Evolutionary conservation across 2,329 filamentous ascomycete genomes (phyloP).

Genomic region (Neospermospora avenae): DNA sequence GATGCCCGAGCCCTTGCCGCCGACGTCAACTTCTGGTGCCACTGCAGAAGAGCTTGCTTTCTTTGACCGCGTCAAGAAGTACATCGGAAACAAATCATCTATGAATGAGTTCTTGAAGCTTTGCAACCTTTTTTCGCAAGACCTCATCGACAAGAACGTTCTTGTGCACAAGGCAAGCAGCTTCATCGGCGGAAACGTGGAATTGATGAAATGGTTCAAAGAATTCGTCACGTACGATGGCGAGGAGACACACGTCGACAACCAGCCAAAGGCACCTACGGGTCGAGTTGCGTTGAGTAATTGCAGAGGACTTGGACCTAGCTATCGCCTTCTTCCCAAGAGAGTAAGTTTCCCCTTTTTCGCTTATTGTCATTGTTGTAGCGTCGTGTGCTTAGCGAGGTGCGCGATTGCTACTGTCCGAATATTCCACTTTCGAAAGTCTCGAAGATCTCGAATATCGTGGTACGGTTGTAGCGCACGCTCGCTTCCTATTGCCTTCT

Average conservation of each 20-base stretch:
- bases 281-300: conserved; percentile 91
- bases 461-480: background rate
- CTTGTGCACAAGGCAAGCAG: conserved; percentile 77
- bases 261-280: conserved; percentile 68
- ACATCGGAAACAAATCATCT: conserved; percentile 83
- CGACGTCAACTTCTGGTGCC: conserved; percentile 68
- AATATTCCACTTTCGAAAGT: no score
- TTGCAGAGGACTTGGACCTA: conserved; percentile 91
- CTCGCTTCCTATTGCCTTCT: background rate
- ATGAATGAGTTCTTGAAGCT: conserved; percentile 97
- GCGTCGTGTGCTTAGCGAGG: background rate
- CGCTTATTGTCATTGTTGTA: conserved; percentile 6
- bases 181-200: conserved; percentile 84
- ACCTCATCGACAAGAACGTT: conserved; percentile 82
- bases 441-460: no score
- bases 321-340: conserved; percentile 89
- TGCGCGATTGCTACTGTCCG: background rate
- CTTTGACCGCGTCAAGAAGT: conserved; percentile 96
- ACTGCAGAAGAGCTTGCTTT: conserved; percentile 84
- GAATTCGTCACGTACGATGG: conserved; percentile 76
- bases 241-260: conserved; percentile 74
- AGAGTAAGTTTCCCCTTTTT: conserved; percentile 46
- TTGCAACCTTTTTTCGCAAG: conserved; percentile 91
- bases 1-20: conserved; percentile 81
- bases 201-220: conserved; percentile 88